Evolutionary conservation across 768 basidiomycete species (phyloP), one percentile per base, ranked within the genome.

Genomic region (Termitomyces titanicus): DNA sequence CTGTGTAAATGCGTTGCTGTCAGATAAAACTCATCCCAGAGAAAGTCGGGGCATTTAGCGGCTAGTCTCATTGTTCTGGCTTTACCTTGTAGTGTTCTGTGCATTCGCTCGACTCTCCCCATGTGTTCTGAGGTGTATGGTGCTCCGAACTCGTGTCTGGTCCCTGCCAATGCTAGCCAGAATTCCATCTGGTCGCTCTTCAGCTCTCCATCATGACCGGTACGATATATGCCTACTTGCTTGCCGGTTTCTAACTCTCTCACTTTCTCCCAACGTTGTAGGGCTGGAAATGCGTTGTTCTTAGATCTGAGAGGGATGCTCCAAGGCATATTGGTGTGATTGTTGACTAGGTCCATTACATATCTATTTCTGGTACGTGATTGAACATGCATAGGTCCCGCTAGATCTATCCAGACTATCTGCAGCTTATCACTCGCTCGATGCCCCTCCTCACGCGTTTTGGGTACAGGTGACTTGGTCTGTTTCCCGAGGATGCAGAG

Each of bases 121-220:
- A 72, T 74, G 15, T 74, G 69, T 0, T 64, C 67, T 11, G 69
- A 72, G 2, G 68, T 71, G 51, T 74, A 63, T 0, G 68, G 61
- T 0, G 69, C 65, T 0, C 66, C 67, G 31, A 48, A 58, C 12
- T 64, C 56, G 7, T 58, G 57, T 0, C n/a, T 2, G 1, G 48
- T 61, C 1, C 68, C 67, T 4, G 49, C 25, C 0, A 47, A 20
- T 15, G 45, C 50, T 10, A 59, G 51, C 60, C 60, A 70, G 3
- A 39, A 51, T 0, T 38, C 29, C 46, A 66, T 53, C 38, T 55
- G 18, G 2, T 38, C 13, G n/a, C 51, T 40, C 37, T 60, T 57
- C 29, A 29, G 29, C 29, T 29, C 29, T 3, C 29, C 9, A 9
- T 29, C 9, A 9, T 29, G 29, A 3, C 62, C 61, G 0, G 55